Evolutionary conservation across 225 moss, liverwort and hornwort genomes (phyloP).

Genomic region (Pseudoscleropodium purum): DNA sequence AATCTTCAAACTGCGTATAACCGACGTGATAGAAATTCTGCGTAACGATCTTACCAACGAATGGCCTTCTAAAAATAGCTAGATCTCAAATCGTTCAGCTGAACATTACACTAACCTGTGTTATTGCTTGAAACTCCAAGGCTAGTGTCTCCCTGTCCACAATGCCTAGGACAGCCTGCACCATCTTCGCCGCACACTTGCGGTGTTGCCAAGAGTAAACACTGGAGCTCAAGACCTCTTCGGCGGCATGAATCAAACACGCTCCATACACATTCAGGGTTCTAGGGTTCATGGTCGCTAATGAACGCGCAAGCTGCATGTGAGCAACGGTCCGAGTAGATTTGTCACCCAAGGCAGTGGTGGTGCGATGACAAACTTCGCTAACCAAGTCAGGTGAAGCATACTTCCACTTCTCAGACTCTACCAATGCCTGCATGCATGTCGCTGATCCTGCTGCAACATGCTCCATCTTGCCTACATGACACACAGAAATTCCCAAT

Average conservation of each 20-base stretch:
- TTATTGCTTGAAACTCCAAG: conserved; percentile 31
- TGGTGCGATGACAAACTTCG: conserved; percentile 62
- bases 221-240: conserved; percentile 39
- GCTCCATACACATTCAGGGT: conserved; percentile 50
- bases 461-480: conserved; percentile 51
- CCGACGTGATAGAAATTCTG: neutral
- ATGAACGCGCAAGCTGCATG: conserved; percentile 60
- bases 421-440: conserved; percentile 75
- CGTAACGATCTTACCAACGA: neutral
- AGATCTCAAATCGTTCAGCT: neutral
- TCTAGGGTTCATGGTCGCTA: conserved; percentile 44
- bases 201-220: conserved; percentile 63
- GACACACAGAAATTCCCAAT: neutral
- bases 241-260: conserved; percentile 48
- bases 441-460: conserved; percentile 73
- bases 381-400: conserved; percentile 54
- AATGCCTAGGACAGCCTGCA: conserved; percentile 50
- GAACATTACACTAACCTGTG: conserved; percentile 13
- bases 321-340: conserved; percentile 61
- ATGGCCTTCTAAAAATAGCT: neutral
- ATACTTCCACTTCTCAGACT: conserved; percentile 72
- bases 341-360: conserved; percentile 64
- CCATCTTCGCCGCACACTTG: conserved; percentile 58
- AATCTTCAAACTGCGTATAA: neutral
- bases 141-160: conserved; percentile 57